Evolutionary conservation across 106 monocot species (phyloP).

Genomic region (Phalaenopsis aphrodite): DNA sequence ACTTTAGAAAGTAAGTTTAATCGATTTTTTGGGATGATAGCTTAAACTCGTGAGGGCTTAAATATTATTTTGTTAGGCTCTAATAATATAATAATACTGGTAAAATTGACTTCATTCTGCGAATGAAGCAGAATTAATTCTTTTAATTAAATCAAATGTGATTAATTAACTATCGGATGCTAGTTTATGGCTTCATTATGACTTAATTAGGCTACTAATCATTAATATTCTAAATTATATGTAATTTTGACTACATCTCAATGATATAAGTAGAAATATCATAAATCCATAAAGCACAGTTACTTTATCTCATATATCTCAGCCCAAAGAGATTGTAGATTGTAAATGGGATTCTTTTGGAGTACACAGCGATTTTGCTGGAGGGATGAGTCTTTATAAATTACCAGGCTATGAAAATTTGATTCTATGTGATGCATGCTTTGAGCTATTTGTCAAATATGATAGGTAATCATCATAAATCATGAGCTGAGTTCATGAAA

Average conservation of each 20-base stretch:
- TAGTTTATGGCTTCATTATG: too few species aligned
- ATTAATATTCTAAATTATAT: background rate
- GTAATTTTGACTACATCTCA: background rate
- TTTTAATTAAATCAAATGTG: too few species aligned
- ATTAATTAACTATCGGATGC: too few species aligned
- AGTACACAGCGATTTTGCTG: background rate
- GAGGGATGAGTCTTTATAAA: background rate
- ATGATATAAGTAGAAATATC: background rate
- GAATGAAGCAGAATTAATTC: background rate
- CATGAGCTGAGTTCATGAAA: background rate
- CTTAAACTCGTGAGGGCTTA: background rate
- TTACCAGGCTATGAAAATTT: background rate
- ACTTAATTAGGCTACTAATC: too few species aligned
- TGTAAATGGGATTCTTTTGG: background rate
- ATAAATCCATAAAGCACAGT: background rate
- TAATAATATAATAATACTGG: background rate
- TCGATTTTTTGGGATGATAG: background rate
- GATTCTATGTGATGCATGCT: background rate
- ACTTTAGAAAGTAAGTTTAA: background rate
- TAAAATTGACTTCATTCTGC: background rate
- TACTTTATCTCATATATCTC: background rate
- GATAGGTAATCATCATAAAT: background rate
- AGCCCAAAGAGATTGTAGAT: background rate
- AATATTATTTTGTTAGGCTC: too few species aligned
- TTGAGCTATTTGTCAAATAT: background rate